Evolutionary conservation across 2,329 filamentous ascomycete genomes (phyloP), one percentile per base, ranked within the genome.

Genomic region (Penicillium sp.): DNA sequence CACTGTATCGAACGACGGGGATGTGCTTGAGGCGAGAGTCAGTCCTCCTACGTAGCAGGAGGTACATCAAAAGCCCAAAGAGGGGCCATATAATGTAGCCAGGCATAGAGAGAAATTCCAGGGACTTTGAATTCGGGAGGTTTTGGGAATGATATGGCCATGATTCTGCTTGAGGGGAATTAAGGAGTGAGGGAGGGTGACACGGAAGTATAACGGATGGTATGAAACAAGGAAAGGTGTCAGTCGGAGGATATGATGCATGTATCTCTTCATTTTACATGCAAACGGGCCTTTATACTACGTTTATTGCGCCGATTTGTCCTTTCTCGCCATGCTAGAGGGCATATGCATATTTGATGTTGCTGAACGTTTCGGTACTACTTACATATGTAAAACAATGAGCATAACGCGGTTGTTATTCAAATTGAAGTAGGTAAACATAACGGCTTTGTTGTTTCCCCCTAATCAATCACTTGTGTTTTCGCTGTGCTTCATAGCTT

Each of bases 1-100:
- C 22, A 24, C 53, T 55, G 46, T 62, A 66, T 41, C 47, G 64
- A 43, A 71, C 55, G 1, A 61, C 64, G 13, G 70, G 70, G 9
- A 71, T 53, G 27, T 65, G 50, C 37, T 54, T 57, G 46, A 66
- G 46, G 31, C 50, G 45, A 14, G 55, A 22, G 52, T 56, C 29
- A 1, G 52, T 19, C 41, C 31, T 57, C 43, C 51, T 56, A 19
- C 21, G 59, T n/a, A 61, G 33, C 2, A 63, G 29, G 44, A 53
- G 57, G 37, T 55, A 26, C 35, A 57, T 31, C 19, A 62, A 22
- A 2, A 53, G 39, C 47, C 57, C 63, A 16, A 64, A 14, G 27
- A 63, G 22, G 29, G 51, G 43, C 59, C 57, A 60, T 19, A 54
- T 16, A 24, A 55, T 11, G 27, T 27, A 48, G 19, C 37, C 33